Conservation (phyloP, 202 grass and related monocot genomes). For the Brachypodium distachyon region DNA sequence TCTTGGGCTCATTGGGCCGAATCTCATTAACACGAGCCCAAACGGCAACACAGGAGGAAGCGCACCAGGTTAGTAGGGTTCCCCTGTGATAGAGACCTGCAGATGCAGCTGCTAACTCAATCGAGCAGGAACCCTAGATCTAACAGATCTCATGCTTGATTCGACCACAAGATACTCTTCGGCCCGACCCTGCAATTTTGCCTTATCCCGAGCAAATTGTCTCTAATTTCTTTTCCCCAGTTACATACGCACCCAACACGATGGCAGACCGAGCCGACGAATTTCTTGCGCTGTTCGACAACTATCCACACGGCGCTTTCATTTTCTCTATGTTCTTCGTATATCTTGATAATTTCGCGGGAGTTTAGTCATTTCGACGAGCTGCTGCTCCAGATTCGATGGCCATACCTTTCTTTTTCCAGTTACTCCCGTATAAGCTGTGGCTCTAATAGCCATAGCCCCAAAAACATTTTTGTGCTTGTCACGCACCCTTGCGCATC, state of each 20-base stretch:
- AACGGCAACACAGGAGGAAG: background rate
- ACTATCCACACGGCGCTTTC: background rate
- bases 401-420: background rate
- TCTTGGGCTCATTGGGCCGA: background rate
- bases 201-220: background rate
- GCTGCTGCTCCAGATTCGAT: conserved; percentile 11
- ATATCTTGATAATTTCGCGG: background rate
- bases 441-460: conserved; percentile 24
- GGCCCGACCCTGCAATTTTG: background rate
- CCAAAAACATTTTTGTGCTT: background rate
- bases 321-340: background rate
- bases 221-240: background rate
- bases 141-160: background rate
- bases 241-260: background rate
- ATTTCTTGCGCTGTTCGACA: background rate
- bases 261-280: background rate
- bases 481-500: conserved; percentile 29
- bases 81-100: background rate
- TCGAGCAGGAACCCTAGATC: background rate
- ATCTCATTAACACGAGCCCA: background rate
- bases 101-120: background rate
- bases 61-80: background rate
- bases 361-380: background rate
- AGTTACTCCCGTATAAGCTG: conserved; percentile 5
- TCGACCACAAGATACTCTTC: background rate